Conservation (phyloP, 257 asterid species). For the Fraxinus pennsylvanica region DNA sequence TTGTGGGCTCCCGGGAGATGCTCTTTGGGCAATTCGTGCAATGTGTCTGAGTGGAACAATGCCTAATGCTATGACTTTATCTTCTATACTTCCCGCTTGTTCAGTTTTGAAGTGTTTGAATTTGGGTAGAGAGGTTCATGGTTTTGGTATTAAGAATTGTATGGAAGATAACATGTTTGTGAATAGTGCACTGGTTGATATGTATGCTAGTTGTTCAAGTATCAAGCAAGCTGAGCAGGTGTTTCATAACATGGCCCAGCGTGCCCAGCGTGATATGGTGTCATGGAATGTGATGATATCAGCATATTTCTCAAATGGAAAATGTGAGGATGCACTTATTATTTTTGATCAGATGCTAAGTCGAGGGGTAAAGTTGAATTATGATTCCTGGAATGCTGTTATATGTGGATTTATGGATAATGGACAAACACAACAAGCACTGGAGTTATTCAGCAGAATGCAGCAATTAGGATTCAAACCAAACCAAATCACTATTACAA, state of each 20-base stretch:
- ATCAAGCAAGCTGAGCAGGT: slow-evolving; percentile 55
- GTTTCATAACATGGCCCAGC: slow-evolving; percentile 37
- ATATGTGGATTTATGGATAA: slow-evolving; percentile 59
- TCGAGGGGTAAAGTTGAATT: slow-evolving; percentile 42
- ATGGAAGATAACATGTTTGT: slow-evolving; percentile 58
- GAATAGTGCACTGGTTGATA: slow-evolving; percentile 63
- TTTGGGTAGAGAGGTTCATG: slow-evolving; percentile 60
- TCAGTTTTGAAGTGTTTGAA: slow-evolving; percentile 53
- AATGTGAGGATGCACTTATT: slow-evolving; percentile 51
- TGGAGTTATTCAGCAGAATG: slow-evolving; percentile 51
- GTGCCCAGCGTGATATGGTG: slow-evolving; percentile 45
- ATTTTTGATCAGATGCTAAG: slow-evolving; percentile 51
- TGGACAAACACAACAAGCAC: slow-evolving; percentile 49
- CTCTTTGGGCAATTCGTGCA: slow-evolving; percentile 44
- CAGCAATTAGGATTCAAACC: slow-evolving; percentile 57
- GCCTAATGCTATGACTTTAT: slow-evolving; percentile 61
- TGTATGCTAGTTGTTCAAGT: slow-evolving; percentile 69
- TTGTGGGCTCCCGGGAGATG: slow-evolving; percentile 51
- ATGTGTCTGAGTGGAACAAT: slow-evolving; percentile 49
- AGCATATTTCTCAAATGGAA: slow-evolving; percentile 57
- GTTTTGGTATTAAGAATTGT: slow-evolving; percentile 54
- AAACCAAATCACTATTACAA: slow-evolving; percentile 61
- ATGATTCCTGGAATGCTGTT: slow-evolving; percentile 62
- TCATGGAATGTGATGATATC: slow-evolving; percentile 67
- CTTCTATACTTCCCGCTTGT: slow-evolving; percentile 73